A percentile compares a stretch with the other conserved stretches of the same genome.
Conservation (phyloP, 345 rosid genomes). For the Eucalyptus cladocalyx region DNA sequence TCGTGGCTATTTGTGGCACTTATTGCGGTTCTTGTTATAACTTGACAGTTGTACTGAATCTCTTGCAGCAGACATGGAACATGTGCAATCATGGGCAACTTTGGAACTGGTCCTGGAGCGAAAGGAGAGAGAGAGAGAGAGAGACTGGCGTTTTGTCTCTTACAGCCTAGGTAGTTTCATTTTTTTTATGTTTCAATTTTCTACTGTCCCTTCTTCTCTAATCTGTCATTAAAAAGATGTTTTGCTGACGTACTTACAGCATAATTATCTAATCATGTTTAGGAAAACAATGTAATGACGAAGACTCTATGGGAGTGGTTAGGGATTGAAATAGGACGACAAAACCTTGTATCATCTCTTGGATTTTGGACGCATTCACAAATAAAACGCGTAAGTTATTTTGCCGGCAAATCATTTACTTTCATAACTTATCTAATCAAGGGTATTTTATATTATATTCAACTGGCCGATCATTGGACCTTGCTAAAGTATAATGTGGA, state of each 20-base stretch:
- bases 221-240: neutral
- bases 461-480: too few relatives aligned
- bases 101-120: neutral
- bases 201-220: neutral
- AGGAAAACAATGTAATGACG: neutral
- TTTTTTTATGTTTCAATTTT: neutral
- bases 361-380: too few relatives aligned
- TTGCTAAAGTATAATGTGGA: neutral
- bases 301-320: neutral
- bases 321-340: too few relatives aligned
- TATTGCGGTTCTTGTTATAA: neutral
- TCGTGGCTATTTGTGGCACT: neutral
- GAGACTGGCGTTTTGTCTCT: neutral
- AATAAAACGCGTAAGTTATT: neutral
- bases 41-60: slow-evolving; percentile 25
- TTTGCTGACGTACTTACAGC: neutral
- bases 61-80: slow-evolving; percentile 4
- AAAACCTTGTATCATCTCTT: neutral
- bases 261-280: neutral
- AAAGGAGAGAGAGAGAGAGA: neutral
- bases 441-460: too few relatives aligned
- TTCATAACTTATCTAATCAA: too few relatives aligned
- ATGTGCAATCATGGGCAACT: slow-evolving; percentile 9
- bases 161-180: neutral
- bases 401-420: neutral